These are phyloP conservation scores for Anastatica hierochuntica DNA, from an alignment of 345 rosid species.

Conservation along the genomic window DNA sequence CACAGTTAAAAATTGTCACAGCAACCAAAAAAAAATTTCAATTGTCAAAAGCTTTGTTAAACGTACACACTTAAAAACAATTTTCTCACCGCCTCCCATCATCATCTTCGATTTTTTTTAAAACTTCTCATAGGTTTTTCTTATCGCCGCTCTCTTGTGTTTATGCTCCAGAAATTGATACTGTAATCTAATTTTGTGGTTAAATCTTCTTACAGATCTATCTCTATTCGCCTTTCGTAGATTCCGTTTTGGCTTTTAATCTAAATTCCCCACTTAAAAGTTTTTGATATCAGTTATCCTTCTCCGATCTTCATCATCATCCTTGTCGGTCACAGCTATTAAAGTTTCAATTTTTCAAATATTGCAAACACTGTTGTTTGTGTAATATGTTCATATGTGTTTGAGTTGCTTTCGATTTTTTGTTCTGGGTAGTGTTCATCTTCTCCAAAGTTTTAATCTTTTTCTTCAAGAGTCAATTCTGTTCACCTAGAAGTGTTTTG, in stretches of 20 bases:
- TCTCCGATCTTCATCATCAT: neutral
- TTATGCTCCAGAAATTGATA: neutral
- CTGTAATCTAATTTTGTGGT: neutral
- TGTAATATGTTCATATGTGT: neutral
- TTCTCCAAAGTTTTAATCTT: too few relatives aligned
- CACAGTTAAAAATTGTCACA: too few relatives aligned
- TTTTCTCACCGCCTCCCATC: too few relatives aligned
- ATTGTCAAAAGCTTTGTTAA: slow-evolving; percentile 9
- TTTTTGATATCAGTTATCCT: neutral
- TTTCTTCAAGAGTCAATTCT: too few relatives aligned
- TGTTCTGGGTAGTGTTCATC: slow-evolving; percentile 4
- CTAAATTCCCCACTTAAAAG: neutral
- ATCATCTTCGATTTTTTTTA: neutral
- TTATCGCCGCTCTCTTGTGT: slow-evolving; percentile 7
- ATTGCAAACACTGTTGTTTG: too few relatives aligned
- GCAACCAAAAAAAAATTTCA: too few relatives aligned
- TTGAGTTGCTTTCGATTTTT: neutral
- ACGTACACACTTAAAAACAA: slow-evolving; percentile 17
- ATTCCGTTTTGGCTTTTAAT: neutral
- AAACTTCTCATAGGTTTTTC: slow-evolving; percentile 4
- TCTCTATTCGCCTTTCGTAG: neutral
- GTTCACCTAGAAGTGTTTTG: too few relatives aligned
- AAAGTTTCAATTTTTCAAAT: neutral
- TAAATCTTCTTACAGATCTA: slow-evolving; percentile 10
- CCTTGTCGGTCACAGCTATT: neutral